Conservation (phyloP, 2,329 filamentous ascomycete genomes). For the Neonectria coccinea region DNA sequence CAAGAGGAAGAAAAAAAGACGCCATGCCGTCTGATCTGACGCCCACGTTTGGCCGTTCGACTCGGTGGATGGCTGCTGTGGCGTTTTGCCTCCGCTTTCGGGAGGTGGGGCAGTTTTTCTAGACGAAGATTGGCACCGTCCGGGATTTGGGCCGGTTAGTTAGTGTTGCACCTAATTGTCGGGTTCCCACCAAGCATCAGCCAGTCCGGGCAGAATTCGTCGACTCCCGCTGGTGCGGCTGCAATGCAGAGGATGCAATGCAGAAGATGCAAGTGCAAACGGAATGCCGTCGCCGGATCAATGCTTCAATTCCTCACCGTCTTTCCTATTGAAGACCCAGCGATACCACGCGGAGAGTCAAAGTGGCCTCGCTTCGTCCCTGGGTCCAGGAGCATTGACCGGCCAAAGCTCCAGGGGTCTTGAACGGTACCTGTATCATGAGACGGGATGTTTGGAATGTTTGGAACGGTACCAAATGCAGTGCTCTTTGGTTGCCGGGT, state of each 20-base stretch:
- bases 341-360: background rate
- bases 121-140: slow-evolving; percentile 27
- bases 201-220: slow-evolving; percentile 12
- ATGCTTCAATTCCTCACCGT: slow-evolving; percentile 20
- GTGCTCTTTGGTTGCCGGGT: background rate
- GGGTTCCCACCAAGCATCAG: background rate
- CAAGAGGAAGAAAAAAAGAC: slow-evolving; percentile 2
- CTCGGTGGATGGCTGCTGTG: slow-evolving; percentile 39
- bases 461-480: slow-evolving; percentile 9
- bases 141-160: slow-evolving; percentile 8
- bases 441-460: slow-evolving; percentile 10
- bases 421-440: slow-evolving; percentile 18
- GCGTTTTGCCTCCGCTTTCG: slow-evolving; percentile 10
- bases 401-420: slow-evolving; percentile 3
- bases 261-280: slow-evolving; percentile 19
- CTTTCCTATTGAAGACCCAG: background rate
- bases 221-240: slow-evolving; percentile 23
- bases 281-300: slow-evolving; percentile 16
- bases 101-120: slow-evolving; percentile 17
- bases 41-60: slow-evolving; percentile 38
- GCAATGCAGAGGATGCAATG: slow-evolving; percentile 26
- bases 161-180: background rate
- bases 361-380: background rate
- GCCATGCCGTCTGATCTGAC: slow-evolving; percentile 29
- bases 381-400: slow-evolving; percentile 11